A percentile compares a stretch with the other conserved stretches of the same genome.
Evolutionary conservation across 148 eudicot genomes (phyloP).

Genomic region (Rhododendron vialii): DNA sequence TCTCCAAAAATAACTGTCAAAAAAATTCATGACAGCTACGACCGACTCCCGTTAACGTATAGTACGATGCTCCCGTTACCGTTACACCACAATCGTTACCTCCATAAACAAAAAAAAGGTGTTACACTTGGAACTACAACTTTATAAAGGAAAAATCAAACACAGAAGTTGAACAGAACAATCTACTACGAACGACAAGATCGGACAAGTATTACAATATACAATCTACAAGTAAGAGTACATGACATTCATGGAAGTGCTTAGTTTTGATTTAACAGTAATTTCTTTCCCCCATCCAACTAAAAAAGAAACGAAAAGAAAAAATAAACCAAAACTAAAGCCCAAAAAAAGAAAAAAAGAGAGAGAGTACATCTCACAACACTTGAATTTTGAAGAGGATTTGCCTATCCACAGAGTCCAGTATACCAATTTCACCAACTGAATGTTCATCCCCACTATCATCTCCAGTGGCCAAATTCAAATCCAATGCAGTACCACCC

Average conservation of each 20-base stretch:
- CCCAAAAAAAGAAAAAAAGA: not conserved
- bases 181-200: not conserved
- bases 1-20: not conserved
- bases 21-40: not conserved
- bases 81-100: too few species aligned
- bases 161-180: not conserved
- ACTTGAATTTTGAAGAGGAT: conserved; percentile 38
- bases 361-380: conserved; percentile 15
- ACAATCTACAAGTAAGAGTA: not conserved
- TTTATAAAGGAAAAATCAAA: not conserved
- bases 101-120: not conserved
- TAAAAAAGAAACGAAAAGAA: not conserved
- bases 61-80: not conserved
- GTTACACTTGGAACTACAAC: not conserved
- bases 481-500: conserved; percentile 35
- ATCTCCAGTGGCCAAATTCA: conserved; percentile 43
- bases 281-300: conserved; percentile 29
- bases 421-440: conserved; percentile 25
- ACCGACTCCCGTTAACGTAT: not conserved
- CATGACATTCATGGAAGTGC: not conserved
- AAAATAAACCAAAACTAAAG: not conserved
- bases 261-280: not conserved
- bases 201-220: not conserved
- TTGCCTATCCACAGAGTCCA: conserved; percentile 50
- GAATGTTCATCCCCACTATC: conserved; percentile 14